Conservation (phyloP, 352 stramenopile species). For the Albugo laibachii region DNA sequence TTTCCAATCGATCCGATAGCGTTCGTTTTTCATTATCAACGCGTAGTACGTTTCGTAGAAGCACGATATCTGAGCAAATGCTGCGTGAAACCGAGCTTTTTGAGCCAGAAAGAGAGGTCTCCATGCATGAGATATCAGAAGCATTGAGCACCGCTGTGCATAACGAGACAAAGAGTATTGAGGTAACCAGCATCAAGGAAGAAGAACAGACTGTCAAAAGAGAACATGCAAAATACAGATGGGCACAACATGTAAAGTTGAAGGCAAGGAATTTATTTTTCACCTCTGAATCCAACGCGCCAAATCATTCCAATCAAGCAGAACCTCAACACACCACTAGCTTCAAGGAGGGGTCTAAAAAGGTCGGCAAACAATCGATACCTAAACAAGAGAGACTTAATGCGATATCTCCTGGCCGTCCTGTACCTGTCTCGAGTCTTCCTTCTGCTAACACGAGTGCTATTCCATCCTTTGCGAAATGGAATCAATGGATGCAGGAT, state of each 20-base stretch:
- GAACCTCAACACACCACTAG: no score
- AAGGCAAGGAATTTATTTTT: constrained; percentile 57
- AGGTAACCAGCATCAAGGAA: constrained; percentile 72
- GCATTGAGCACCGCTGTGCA: constrained; percentile 35
- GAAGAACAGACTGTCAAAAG: constrained; percentile 67
- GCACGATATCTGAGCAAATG: constrained; percentile 72
- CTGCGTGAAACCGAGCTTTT: constrained; percentile 67
- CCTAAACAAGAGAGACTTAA: no score
- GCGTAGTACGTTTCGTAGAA: constrained; percentile 56
- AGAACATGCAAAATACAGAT: constrained; percentile 63
- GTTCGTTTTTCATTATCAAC: constrained; percentile 44
- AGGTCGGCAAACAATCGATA: no score
- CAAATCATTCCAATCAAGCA: neutral
- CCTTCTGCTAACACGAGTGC: no score
- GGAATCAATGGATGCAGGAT: constrained; percentile 57
- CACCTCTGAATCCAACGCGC: no score
- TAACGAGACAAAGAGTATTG: constrained; percentile 30
- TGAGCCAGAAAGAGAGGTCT: constrained; percentile 60
- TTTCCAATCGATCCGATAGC: constrained; percentile 16
- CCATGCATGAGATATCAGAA: constrained; percentile 44
- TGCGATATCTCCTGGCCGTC: no score
- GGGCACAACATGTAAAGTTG: constrained; percentile 75
- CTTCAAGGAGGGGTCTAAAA: no score
- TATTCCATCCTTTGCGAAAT: constrained; percentile 16
- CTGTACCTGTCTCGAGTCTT: no score